Conservation (phyloP, 129 eudicot genomes). For the Kitagawia praeruptora region DNA sequence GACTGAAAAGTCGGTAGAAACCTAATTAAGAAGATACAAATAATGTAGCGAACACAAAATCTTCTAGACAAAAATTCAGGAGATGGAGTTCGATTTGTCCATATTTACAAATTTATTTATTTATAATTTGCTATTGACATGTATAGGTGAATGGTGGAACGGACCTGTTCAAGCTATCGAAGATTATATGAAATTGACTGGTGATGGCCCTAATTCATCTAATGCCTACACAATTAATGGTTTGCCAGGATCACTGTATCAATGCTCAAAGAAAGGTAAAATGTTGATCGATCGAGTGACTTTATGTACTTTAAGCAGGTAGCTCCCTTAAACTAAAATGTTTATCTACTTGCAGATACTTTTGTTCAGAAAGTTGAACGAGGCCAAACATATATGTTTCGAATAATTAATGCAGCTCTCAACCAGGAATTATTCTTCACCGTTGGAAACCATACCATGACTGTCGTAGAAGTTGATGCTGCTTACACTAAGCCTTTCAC, state of each 20-base stretch:
- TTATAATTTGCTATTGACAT: neutral
- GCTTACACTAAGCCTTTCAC: constrained; percentile 65
- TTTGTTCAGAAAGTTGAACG: constrained; percentile 39
- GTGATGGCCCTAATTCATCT: constrained; percentile 65
- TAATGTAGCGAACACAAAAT: no score
- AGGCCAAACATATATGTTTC: constrained; percentile 60
- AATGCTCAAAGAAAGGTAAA: constrained; percentile 54
- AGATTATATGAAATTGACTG: constrained; percentile 40
- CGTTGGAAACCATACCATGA: constrained; percentile 49
- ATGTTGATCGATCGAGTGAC: neutral
- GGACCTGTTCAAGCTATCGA: constrained; percentile 42
- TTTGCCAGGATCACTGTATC: constrained; percentile 56
- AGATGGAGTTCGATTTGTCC: neutral
- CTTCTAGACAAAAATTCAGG: neutral
- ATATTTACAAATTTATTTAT: no score
- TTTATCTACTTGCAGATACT: constrained; percentile 41
- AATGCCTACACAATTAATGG: constrained; percentile 80
- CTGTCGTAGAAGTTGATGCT: constrained; percentile 62
- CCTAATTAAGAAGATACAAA: no score
- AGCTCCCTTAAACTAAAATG: neutral
- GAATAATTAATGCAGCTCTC: constrained; percentile 78
- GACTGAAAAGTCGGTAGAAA: no score
- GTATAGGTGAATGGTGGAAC: constrained; percentile 80
- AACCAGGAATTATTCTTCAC: constrained; percentile 61
- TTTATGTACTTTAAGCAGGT: neutral